A percentile compares a stretch with the other conserved stretches of the same genome.
Evolutionary conservation across 2,329 filamentous ascomycete species (phyloP).

Genomic region (Ceratocystiopsis brevicomis): DNA sequence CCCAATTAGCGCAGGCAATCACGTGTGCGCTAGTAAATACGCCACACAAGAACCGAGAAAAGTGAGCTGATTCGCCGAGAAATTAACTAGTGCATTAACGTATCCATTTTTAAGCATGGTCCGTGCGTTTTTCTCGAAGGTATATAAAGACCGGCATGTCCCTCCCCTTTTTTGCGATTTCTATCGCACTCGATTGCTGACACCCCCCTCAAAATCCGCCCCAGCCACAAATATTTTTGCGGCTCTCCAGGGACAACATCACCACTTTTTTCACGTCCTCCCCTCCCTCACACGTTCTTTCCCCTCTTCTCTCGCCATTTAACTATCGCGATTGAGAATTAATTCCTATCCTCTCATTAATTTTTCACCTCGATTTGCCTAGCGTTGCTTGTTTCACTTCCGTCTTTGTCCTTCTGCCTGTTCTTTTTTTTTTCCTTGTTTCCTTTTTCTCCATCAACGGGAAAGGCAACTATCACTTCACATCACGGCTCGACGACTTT

Average conservation of each 20-base stretch:
- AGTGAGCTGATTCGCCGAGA: conserved; percentile 9
- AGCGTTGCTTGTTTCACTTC: conserved; percentile 1
- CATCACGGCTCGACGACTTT: neutral
- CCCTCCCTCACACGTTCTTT: neutral
- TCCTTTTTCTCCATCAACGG: neutral
- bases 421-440: conserved; percentile 1
- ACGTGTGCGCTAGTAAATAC: conserved; percentile 1
- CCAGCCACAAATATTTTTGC: conserved; percentile 7
- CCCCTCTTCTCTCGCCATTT: conserved; percentile 6
- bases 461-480: neutral
- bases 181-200: conserved; percentile 5
- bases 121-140: conserved; percentile 7
- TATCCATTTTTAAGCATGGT: conserved; percentile 5
- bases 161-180: conserved; percentile 8
- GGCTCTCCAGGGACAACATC: neutral
- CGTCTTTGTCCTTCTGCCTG: neutral
- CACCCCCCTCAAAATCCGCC: neutral
- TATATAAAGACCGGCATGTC: conserved; percentile 9
- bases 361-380: neutral
- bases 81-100: conserved; percentile 5
- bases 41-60: conserved; percentile 6
- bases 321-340: conserved; percentile 8
- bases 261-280: neutral
- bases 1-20: neutral
- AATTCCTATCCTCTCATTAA: neutral